These are phyloP conservation scores for Hevea brasiliensis DNA, from an alignment of 345 rosid species.

Conservation along the genomic window DNA sequence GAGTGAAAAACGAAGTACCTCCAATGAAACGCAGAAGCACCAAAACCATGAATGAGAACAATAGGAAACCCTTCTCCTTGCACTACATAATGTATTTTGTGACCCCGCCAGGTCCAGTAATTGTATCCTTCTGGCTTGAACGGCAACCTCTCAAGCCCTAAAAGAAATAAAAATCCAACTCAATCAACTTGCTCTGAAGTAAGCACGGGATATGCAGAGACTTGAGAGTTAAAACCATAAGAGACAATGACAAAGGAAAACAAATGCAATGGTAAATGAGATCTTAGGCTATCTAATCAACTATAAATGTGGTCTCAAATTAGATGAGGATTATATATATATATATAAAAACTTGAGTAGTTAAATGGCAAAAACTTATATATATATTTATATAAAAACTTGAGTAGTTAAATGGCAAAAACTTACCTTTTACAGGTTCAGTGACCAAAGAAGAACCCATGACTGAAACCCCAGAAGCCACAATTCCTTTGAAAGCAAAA, in stretches of 20 bases:
- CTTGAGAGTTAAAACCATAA: neutral
- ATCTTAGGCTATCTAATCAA: neutral
- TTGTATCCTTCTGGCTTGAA: conserved; percentile 88
- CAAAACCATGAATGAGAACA: conserved; percentile 95
- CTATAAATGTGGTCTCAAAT: neutral
- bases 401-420: neutral
- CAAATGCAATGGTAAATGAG: neutral
- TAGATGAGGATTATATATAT: neutral
- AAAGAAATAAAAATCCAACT: neutral
- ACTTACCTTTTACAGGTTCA: conserved; percentile 62
- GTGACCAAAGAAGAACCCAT: conserved; percentile 54
- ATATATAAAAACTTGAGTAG: neutral
- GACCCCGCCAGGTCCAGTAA: conserved; percentile 90
- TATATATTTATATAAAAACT: too few species aligned
- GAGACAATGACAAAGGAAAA: neutral
- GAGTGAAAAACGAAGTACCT: conserved; percentile 55
- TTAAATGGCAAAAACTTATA: too few species aligned
- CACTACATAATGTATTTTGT: conserved; percentile 84
- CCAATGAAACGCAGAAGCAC: conserved; percentile 98
- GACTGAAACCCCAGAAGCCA: conserved; percentile 74
- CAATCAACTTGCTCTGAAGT: neutral
- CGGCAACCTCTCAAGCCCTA: conserved; percentile 76
- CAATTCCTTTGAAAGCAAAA: conserved; percentile 64
- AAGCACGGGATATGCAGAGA: neutral
- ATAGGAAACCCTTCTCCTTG: conserved; percentile 91